phyloP scores from a whole-genome alignment of 768 basidiomycete genomes.

The Tricholoma flavovirens region DNA sequence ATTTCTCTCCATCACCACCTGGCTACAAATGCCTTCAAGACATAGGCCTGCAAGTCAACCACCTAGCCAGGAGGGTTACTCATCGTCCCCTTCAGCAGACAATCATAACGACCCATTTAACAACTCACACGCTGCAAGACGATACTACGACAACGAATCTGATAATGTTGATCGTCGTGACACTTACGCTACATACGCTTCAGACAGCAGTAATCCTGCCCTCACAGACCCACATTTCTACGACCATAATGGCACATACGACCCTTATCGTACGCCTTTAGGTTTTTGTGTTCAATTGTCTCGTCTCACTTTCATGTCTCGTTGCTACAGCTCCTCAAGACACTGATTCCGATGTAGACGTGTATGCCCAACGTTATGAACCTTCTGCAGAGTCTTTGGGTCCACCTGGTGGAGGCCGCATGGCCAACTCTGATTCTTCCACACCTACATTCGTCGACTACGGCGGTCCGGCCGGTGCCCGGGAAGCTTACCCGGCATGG shows the following conservation, averaged over 20 bases:
- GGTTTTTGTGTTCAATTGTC: constrained; percentile 10
- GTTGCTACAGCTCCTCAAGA: constrained; percentile 60
- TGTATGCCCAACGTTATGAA: constrained; percentile 63
- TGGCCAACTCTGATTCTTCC: constrained; percentile 61
- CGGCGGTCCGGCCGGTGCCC: constrained; percentile 44
- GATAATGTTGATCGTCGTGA: constrained; percentile 67
- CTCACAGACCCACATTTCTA: constrained; percentile 61
- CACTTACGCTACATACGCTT: constrained; percentile 61
- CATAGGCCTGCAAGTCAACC: constrained; percentile 51
- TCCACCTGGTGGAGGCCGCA: constrained; percentile 39
- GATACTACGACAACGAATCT: constrained; percentile 73
- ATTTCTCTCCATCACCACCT: constrained; percentile 20
- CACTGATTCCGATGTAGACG: constrained; percentile 77
- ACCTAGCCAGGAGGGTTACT: constrained; percentile 59
- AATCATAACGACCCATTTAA: constrained; percentile 66
- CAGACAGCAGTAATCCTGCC: constrained; percentile 62
- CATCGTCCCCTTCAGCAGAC: constrained; percentile 48
- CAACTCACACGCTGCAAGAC: constrained; percentile 29
- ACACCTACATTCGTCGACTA: constrained; percentile 73
- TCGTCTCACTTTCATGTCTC: constrained; percentile 11
- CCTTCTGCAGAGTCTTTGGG: constrained; percentile 77
- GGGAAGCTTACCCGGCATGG: constrained; percentile 95
- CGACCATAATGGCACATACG: constrained; percentile 59
- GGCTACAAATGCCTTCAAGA: constrained; percentile 46
- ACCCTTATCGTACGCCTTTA: constrained; percentile 48